Conservation (phyloP, 805 yeast genomes). For the Metschnikowia lachancei region DNA sequence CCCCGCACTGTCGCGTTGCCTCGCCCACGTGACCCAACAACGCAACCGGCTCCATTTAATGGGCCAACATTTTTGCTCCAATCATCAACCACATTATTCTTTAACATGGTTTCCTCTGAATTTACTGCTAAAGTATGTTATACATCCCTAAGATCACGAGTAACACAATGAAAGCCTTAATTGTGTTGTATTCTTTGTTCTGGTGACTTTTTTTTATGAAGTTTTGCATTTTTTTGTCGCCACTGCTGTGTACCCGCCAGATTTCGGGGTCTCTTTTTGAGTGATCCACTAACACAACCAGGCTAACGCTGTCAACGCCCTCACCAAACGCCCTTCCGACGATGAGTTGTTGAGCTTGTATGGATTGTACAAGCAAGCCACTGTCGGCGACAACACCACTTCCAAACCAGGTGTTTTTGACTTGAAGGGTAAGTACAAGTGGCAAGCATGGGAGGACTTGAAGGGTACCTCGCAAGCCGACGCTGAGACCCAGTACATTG, state of each 20-base stretch:
- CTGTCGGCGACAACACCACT: constrained; percentile 89
- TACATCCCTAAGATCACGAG: background rate
- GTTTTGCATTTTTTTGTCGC: background rate
- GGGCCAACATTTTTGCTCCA: constrained; percentile 2
- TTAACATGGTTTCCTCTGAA: constrained; percentile 26
- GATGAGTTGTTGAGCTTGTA: constrained; percentile 85
- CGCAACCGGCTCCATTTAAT: background rate
- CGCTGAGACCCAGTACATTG: constrained; percentile 82
- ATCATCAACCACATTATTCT: constrained; percentile 4
- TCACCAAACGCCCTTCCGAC: constrained; percentile 76
- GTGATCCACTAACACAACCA: constrained; percentile 24
- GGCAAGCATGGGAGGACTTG: constrained; percentile 93
- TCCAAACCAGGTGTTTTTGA: constrained; percentile 89
- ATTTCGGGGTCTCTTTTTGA: too few species aligned
- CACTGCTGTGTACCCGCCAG: too few species aligned
- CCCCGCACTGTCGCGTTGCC: background rate
- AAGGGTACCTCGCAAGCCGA: constrained; percentile 86
- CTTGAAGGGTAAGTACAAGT: constrained; percentile 93
- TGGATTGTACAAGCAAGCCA: constrained; percentile 95
- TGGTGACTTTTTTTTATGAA: background rate
- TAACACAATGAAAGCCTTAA: background rate
- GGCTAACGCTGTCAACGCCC: constrained; percentile 78
- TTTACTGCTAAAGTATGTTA: constrained; percentile 30
- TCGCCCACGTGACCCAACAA: constrained; percentile 4
- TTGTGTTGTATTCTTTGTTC: background rate